phyloP scores from a whole-genome alignment of 2,329 filamentous ascomycete genomes.

The Furcasterigmium furcatum region DNA sequence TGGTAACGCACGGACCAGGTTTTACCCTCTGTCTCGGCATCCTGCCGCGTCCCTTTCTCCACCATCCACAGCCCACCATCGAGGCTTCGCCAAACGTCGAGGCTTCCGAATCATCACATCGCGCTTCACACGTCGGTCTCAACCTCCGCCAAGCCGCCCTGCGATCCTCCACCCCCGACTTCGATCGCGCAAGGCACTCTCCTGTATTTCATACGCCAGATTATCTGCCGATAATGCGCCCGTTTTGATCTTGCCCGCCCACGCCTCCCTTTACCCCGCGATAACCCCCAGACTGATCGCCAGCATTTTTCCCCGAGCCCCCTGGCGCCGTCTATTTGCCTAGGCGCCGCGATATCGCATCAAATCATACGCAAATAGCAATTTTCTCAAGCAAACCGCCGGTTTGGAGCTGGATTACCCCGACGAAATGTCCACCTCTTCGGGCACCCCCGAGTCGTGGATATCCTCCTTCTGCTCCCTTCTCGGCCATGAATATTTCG shows the following conservation, averaged over 20 bases:
- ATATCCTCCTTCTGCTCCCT: slow-evolving; percentile 96
- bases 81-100: not conserved
- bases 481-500: slow-evolving; percentile 97
- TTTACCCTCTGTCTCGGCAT: too few relatives aligned
- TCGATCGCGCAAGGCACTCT: too few relatives aligned
- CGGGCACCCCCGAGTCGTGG: slow-evolving; percentile 78
- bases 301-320: too few relatives aligned
- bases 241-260: not conserved
- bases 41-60: not conserved
- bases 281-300: too few relatives aligned
- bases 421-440: slow-evolving; percentile 54
- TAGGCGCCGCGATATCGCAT: too few relatives aligned
- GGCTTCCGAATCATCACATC: not conserved
- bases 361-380: not conserved
- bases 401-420: slow-evolving; percentile 7
- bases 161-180: too few relatives aligned
- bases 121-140: too few relatives aligned
- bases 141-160: too few relatives aligned
- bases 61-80: slow-evolving; percentile 1
- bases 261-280: not conserved
- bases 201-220: too few relatives aligned
- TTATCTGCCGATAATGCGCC: not conserved
- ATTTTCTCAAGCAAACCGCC: slow-evolving; percentile 3
- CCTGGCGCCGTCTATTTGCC: too few relatives aligned
- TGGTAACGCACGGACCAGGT: too few relatives aligned